Percentiles rank a stretch among this genome's conserved stretches.
Evolutionary conservation across 192 early-diverging fungal species (phyloP).

Genomic region (Linnemannia schmuckeri): DNA sequence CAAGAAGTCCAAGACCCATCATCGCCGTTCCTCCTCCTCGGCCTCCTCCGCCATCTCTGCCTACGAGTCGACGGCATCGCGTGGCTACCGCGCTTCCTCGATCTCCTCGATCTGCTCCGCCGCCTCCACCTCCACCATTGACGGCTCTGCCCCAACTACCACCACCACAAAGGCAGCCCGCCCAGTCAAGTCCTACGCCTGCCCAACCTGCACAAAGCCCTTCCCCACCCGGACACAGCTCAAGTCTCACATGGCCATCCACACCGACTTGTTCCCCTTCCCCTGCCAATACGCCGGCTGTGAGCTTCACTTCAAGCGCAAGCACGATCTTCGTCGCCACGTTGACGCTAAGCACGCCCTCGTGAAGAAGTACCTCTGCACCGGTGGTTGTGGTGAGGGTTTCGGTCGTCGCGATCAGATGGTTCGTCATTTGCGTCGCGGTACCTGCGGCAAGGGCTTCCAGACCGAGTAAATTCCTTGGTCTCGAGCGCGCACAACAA

Average conservation of each 20-base stretch:
- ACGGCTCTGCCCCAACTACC: not conserved
- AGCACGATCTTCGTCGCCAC: conserved; percentile 59
- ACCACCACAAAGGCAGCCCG: conserved; percentile 3
- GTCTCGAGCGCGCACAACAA: not conserved
- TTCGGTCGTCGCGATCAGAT: conserved; percentile 57
- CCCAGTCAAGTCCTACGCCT: conserved; percentile 48
- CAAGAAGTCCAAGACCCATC: conserved; percentile 18
- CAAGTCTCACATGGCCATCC: conserved; percentile 59
- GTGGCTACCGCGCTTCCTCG: conserved; percentile 45
- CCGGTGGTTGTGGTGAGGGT: conserved; percentile 49
- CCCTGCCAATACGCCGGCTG: conserved; percentile 49
- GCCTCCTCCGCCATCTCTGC: conserved; percentile 42
- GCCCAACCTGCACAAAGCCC: conserved; percentile 50
- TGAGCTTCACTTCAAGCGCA: conserved; percentile 57
- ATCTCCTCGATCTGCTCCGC: conserved; percentile 46
- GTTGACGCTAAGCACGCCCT: conserved; percentile 55
- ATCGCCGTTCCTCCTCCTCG: conserved; percentile 41
- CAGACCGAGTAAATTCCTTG: conserved; percentile 41
- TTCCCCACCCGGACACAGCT: conserved; percentile 58
- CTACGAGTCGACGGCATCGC: conserved; percentile 34
- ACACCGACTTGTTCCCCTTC: conserved; percentile 54
- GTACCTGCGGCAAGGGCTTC: conserved; percentile 48
- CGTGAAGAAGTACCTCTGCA: conserved; percentile 57
- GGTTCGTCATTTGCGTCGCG: conserved; percentile 45
- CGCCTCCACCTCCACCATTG: conserved; percentile 9